phyloP scores from a whole-genome alignment of 1,139 yeast species.

The Sugiyamaella japonica region DNA sequence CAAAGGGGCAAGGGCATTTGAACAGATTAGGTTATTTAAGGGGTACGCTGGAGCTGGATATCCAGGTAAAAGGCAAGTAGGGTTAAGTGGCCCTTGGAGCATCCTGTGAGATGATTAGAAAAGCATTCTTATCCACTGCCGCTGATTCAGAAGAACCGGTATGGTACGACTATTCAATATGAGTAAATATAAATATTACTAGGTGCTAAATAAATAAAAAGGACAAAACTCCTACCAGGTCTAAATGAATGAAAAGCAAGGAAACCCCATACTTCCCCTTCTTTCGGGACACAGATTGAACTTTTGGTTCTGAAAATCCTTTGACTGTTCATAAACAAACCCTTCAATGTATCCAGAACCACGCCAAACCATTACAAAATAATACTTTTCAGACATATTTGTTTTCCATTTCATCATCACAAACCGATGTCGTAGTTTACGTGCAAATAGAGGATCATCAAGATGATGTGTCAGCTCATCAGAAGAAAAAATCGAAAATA shows the following conservation, averaged over 20 bases:
- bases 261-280: constrained; percentile 15
- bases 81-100: too few species aligned
- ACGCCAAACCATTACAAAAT: constrained; percentile 13
- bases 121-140: too few species aligned
- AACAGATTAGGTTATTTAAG: not conserved
- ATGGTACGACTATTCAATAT: not conserved
- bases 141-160: not conserved
- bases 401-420: constrained; percentile 16
- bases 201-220: not conserved
- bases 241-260: constrained; percentile 4
- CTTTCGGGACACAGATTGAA: constrained; percentile 9
- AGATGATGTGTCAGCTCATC: constrained; percentile 9
- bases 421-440: constrained; percentile 14
- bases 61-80: too few species aligned
- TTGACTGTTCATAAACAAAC: constrained; percentile 11
- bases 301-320: constrained; percentile 13
- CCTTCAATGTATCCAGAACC: constrained; percentile 15
- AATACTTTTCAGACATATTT: constrained; percentile 2
- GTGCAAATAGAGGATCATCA: constrained; percentile 10
- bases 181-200: not conserved
- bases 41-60: not conserved
- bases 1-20: not conserved
- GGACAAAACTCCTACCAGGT: not conserved
- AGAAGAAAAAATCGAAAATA: constrained; percentile 11
- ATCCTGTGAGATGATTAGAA: too few species aligned